Percentiles rank a stretch among this genome's conserved stretches.
phyloP scores from a whole-genome alignment of 2,329 filamentous ascomycete genomes.

The Aureobasidium sp. region DNA sequence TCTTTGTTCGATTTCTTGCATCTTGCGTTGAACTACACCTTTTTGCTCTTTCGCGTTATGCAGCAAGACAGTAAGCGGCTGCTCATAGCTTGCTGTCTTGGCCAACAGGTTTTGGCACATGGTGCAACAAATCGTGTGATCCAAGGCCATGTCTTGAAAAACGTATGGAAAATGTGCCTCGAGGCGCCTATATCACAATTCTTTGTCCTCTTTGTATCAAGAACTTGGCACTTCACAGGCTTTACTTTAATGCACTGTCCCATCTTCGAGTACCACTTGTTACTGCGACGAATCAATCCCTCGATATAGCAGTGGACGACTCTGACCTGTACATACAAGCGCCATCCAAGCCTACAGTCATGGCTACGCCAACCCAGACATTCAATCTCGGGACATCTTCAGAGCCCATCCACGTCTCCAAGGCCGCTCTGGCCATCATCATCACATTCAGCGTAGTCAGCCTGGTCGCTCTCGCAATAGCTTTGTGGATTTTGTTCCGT shows the following conservation, averaged over 20 bases:
- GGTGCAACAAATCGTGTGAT: not conserved
- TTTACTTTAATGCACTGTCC: not conserved
- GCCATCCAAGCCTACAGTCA: not conserved
- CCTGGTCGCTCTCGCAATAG: slow-evolving; percentile 8
- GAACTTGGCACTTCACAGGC: not conserved
- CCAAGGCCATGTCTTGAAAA: not conserved
- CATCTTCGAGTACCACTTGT: not conserved
- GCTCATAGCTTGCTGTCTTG: not conserved
- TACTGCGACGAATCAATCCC: not conserved
- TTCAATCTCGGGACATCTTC: not conserved
- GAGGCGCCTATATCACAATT: not conserved
- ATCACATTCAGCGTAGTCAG: slow-evolving; percentile 12
- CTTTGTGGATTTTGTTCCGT: slow-evolving; percentile 13
- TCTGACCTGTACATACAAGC: not conserved
- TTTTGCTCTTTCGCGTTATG: not conserved
- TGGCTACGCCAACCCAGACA: not conserved
- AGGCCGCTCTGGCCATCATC: slow-evolving; percentile 13
- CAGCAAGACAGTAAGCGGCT: not conserved
- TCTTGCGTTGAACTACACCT: not conserved
- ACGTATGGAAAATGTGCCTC: not conserved
- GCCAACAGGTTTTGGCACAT: not conserved
- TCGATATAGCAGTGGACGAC: not conserved
- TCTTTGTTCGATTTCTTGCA: not conserved
- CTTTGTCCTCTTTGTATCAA: not conserved
- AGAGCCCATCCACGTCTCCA: slow-evolving; percentile 6